These are phyloP conservation scores for Verruconis gallopava DNA, from an alignment of 2,329 filamentous ascomycete genomes.

Conservation along the genomic window DNA sequence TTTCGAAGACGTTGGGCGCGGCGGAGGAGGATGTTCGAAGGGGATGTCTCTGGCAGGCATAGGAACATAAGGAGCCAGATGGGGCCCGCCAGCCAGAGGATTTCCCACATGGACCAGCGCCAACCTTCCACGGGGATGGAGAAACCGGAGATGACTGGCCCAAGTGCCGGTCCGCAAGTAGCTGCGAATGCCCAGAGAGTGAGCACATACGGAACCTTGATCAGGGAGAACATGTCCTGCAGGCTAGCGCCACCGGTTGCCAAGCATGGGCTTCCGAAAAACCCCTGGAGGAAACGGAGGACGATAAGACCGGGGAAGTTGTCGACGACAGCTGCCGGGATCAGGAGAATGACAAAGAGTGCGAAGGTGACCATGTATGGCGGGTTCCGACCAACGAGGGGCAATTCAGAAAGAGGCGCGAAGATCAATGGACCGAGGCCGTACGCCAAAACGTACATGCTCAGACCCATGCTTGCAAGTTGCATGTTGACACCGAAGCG, in stretches of 20 bases:
- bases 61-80: constrained; percentile 16
- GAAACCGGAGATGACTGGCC: constrained; percentile 18
- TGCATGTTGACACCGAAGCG: constrained; percentile 41
- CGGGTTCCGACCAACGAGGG: constrained; percentile 51
- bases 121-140: constrained; percentile 14
- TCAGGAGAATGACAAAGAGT: constrained; percentile 53
- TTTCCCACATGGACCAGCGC: constrained; percentile 19
- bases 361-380: constrained; percentile 56
- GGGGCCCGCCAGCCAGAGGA: constrained; percentile 16
- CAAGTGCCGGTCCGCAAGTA: constrained; percentile 21
- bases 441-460: constrained; percentile 49
- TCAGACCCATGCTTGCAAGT: constrained; percentile 43
- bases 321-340: constrained; percentile 49
- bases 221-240: constrained; percentile 26
- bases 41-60: constrained; percentile 17
- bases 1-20: constrained; percentile 16
- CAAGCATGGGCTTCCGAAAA: constrained; percentile 26
- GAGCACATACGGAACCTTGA: constrained; percentile 32
- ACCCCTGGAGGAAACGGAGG: constrained; percentile 28
- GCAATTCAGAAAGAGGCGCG: constrained; percentile 54
- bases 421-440: constrained; percentile 53
- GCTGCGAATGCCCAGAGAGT: constrained; percentile 33
- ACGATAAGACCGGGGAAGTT: constrained; percentile 53
- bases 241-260: constrained; percentile 26
- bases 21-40: constrained; percentile 16